Conservation (phyloP, 768 basidiomycete species). For the Strobilomyces echinocephalus region DNA sequence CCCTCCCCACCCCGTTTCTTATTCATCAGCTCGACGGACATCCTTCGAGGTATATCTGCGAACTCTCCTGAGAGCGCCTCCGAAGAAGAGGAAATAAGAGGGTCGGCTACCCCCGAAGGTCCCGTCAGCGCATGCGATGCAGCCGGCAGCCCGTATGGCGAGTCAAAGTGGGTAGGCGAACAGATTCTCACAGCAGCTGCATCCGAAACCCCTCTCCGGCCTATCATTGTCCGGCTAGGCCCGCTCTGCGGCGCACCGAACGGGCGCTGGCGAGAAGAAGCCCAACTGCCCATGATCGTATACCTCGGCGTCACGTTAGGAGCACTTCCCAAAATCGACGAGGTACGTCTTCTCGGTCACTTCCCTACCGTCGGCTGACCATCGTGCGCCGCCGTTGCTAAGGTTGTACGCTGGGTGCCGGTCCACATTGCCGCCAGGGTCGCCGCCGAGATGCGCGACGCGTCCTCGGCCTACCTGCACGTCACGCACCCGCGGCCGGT, state of each 20-base stretch:
- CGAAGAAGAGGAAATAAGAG: neutral
- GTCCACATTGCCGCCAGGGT: conserved; percentile 11
- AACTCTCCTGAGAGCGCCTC: neutral
- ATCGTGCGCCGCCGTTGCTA: neutral
- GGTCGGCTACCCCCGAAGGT: neutral
- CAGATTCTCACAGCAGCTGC: conserved; percentile 20
- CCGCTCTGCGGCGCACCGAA: conserved; percentile 33
- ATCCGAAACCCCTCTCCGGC: conserved; percentile 17
- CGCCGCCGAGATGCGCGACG: conserved; percentile 16
- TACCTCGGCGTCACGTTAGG: conserved; percentile 14
- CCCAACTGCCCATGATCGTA: conserved; percentile 37
- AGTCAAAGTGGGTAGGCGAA: conserved; percentile 24
- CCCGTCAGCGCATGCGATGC: conserved; percentile 8
- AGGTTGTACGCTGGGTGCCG: conserved; percentile 1
- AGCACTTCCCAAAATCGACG: conserved; percentile 17
- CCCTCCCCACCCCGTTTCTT: conserved; percentile 26
- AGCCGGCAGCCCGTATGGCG: conserved; percentile 7
- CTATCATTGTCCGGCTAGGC: conserved; percentile 34
- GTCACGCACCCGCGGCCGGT: conserved; percentile 11
- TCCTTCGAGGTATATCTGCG: neutral
- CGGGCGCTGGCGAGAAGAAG: conserved; percentile 37
- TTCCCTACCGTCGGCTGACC: neutral
- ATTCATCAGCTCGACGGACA: conserved; percentile 30
- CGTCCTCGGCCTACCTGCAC: conserved; percentile 2
- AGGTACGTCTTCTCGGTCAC: conserved; percentile 11